A percentile compares a stretch with the other conserved stretches of the same genome.
These are phyloP conservation scores for Aspergillus saccharolyticus DNA, from an alignment of 495 filamentous ascomycete genomes.

Conservation along the genomic window DNA sequence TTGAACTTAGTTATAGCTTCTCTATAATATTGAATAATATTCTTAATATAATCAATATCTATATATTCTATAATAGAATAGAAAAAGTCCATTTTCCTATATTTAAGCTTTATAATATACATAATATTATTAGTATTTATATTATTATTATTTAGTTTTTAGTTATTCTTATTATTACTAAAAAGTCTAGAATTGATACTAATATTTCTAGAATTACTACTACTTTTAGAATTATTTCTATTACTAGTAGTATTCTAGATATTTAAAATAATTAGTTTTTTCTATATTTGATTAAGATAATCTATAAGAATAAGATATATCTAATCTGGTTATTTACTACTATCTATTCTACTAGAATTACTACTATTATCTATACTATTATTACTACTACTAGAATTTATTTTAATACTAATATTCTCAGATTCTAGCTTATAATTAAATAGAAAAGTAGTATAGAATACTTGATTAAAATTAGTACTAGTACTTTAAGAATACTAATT, in stretches of 20 bases:
- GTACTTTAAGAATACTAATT: too few species aligned
- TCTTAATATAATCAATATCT: constrained; percentile 2
- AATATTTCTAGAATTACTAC: too few species aligned
- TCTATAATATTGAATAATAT: constrained; percentile 1
- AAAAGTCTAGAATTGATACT: too few species aligned
- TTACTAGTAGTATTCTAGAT: too few species aligned
- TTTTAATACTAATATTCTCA: neutral
- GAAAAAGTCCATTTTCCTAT: neutral
- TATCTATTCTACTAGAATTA: too few species aligned
- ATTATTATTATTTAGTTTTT: neutral
- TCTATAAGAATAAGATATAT: too few species aligned
- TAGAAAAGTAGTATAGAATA: neutral
- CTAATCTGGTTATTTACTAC: too few species aligned
- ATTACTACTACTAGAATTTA: neutral
- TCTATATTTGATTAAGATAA: neutral
- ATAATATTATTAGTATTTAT: neutral
- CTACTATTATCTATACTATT: too few species aligned
- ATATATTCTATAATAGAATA: neutral
- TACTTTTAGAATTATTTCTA: neutral
- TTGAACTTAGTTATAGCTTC: neutral
- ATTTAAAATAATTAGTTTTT: neutral
- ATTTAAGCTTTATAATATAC: neutral
- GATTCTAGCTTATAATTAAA: neutral
- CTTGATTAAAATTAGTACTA: neutral
- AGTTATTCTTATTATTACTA: neutral